phyloP scores from a whole-genome alignment of 768 basidiomycete species.

The Boletus rex-veris region DNA sequence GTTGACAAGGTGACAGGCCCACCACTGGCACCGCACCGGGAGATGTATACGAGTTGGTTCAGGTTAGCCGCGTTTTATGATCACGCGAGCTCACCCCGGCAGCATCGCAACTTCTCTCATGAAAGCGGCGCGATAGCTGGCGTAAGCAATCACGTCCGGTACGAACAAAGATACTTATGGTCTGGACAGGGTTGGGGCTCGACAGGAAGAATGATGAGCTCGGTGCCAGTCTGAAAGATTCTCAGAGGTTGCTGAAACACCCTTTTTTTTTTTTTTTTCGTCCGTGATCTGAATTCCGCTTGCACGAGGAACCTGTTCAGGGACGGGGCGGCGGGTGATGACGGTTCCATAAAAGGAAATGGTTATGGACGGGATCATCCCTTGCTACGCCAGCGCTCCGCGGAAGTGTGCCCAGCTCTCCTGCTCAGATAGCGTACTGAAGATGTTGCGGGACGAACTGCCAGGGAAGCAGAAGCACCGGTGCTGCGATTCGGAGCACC shows the following conservation, averaged over 20 bases:
- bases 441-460: not conserved
- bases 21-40: not conserved
- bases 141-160: not conserved
- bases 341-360: conserved; percentile 11
- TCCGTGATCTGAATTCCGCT: not conserved
- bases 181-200: too few relatives aligned
- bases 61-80: not conserved
- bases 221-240: not conserved
- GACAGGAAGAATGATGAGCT: not conserved
- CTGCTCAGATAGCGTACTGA: not conserved
- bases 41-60: not conserved
- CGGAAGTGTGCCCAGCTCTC: conserved; percentile 8
- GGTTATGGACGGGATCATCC: conserved; percentile 9
- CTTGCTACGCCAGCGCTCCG: conserved; percentile 15
- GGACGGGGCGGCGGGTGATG: conserved; percentile 17
- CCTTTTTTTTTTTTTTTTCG: not conserved
- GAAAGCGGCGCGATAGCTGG: not conserved
- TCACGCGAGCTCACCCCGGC: conserved; percentile 7
- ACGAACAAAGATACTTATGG: not conserved
- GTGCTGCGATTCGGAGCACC: not conserved
- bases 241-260: conserved; percentile 18
- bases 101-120: not conserved
- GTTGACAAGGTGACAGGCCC: conserved; percentile 1
- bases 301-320: conserved; percentile 23
- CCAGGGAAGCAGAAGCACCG: conserved; percentile 14